Evolutionary conservation across 2,329 filamentous ascomycete species (phyloP), one percentile per base, ranked within the genome.

Genomic region (Hawksworthiomyces lignivorus): DNA sequence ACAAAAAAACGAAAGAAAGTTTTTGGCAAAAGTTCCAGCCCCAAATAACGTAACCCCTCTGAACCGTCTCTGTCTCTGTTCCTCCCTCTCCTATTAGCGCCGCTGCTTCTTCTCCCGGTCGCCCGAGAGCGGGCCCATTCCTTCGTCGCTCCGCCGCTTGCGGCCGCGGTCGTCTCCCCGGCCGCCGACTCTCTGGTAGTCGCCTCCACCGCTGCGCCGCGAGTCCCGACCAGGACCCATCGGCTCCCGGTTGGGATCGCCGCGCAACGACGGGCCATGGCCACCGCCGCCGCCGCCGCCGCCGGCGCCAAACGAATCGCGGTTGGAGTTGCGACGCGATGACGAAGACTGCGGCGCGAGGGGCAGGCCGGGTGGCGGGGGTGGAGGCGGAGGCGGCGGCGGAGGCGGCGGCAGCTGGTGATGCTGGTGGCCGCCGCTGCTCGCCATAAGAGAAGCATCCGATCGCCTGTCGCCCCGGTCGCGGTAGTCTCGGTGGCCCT

Each of bases 41-140:
- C n/a, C n/a, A n/a, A n/a, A n/a, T n/a, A n/a, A n/a, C n/a, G n/a
- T n/a, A n/a, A n/a, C n/a, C n/a, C n/a, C n/a, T n/a, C n/a, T n/a
- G n/a, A n/a, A n/a, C n/a, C n/a, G n/a, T n/a, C n/a, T n/a, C n/a
- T n/a, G n/a, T n/a, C n/a, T 26, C 12, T 26, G 8, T 26, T 12
- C 24, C 24, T 26, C 12, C 3, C 24, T 11, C 28, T 21, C 27
- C 11, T 14, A n/a, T 55, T 65, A 74, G 52, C 69, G 67, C 57
- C 74, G 67, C 48, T 62, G 65, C 56, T 74, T 65, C 64, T 78
- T 78, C 47, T 77, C 73, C 44, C 69, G 63, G 29, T 74, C 70
- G 51, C 56, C 65, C 14, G 65, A 66, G 66, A 48, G 36, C 44
- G 64, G 58, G 15, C 70, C 68, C 48, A 56, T 60, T n/a, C 67